Evolutionary conservation across 2,329 filamentous ascomycete species (phyloP), one percentile per base, ranked within the genome.

Genomic region (Colletotrichum tabaci): DNA sequence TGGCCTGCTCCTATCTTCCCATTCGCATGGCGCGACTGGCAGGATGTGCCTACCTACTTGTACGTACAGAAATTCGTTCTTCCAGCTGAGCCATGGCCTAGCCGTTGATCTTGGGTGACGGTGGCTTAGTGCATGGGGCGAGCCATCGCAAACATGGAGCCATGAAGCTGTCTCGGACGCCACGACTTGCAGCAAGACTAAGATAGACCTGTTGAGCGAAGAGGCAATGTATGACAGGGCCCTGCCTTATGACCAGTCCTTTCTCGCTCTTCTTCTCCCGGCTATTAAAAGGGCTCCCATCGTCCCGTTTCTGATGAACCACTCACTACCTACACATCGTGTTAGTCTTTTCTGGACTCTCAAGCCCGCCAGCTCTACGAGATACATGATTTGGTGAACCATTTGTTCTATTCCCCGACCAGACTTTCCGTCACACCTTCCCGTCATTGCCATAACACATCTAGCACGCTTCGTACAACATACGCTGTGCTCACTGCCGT

Each of bases 261-360:
- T 50, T 50, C 50, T 42, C 46, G 13, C 12, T 10, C 55, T 60
- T 26, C 30, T 35, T n/a, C 30, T 40, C 30, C 23, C 21, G 21
- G 38, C 60, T 16, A 66, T 69, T 35, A 56, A 69, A 65, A 69
- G 66, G 61, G 53, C 15, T 35, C 9, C 15, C 61, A 9, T 26
- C n/a, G n/a, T 5, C 66, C 26, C 16, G 49, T 55, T 47, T 49
- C 47, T 38, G 6, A 46, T 35, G 42, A 30, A 35, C 8, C 9
- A 18, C 52, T 23, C 46, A 10, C 9, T 35, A 35, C 30, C 30
- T 35, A 35, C 30, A 35, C 30, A 18, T 46, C 38, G 8, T 15
- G 18, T 38, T 55, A 23, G 40, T 15, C 21, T 60, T 35, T 10
- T 16, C 42, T 10, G 12, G 15, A 42, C 23, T 23, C 35, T 21